Conservation (phyloP, 768 basidiomycete species). For the Psilocybe sp. region DNA sequence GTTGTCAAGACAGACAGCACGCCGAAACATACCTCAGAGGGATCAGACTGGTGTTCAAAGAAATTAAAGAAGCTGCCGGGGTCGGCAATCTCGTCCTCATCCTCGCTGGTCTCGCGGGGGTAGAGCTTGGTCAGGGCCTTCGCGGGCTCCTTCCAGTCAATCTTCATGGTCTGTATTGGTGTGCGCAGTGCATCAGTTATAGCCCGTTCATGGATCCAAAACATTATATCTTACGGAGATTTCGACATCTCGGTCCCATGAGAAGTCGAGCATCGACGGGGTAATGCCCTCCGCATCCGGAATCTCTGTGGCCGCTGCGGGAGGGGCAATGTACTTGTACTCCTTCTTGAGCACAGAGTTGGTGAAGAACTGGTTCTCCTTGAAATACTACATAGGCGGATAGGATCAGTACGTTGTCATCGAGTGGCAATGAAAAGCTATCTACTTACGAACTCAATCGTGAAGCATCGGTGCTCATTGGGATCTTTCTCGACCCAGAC, state of each 20-base stretch:
- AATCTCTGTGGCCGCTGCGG: conserved; percentile 50
- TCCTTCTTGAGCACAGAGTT: conserved; percentile 79
- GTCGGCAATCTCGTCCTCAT: conserved; percentile 64
- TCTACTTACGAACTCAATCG: conserved; percentile 80
- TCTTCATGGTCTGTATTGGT: conserved; percentile 51
- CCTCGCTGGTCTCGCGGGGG: conserved; percentile 60
- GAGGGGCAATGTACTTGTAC: conserved; percentile 65
- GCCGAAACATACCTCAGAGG: conserved; percentile 55
- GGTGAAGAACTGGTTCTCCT: conserved; percentile 81
- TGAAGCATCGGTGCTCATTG: conserved; percentile 76
- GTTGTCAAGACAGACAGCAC: background rate
- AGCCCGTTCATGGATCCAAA: background rate
- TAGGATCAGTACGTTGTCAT: background rate
- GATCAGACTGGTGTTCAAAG: conserved; percentile 66
- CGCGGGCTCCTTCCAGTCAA: conserved; percentile 78
- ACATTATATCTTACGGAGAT: conserved; percentile 48
- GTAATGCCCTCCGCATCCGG: conserved; percentile 76
- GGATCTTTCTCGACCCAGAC: conserved; percentile 77
- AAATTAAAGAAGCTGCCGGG: conserved; percentile 88
- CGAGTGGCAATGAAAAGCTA: background rate
- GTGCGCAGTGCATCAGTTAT: background rate
- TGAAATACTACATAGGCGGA: conserved; percentile 59
- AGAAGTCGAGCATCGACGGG: conserved; percentile 74
- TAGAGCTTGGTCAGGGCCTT: conserved; percentile 79
- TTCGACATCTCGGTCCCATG: conserved; percentile 73